Evolutionary conservation across 768 basidiomycete species (phyloP).

Genomic region (Sarcodon aspratus): DNA sequence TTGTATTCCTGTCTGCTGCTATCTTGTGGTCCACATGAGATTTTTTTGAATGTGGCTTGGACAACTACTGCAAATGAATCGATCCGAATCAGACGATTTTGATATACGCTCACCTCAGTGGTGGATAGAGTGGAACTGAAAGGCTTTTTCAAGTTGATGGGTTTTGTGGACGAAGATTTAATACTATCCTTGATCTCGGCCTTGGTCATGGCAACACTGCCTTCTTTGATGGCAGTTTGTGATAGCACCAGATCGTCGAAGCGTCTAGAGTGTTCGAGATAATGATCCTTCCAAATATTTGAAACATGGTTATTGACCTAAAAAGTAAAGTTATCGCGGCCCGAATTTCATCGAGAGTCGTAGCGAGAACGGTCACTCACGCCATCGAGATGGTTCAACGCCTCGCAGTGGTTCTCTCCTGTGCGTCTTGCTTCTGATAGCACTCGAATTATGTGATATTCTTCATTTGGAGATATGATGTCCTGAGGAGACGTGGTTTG

Average conservation of each 20-base stretch:
- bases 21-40: background rate
- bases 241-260: slow-evolving; percentile 30
- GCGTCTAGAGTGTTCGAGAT: slow-evolving; percentile 54
- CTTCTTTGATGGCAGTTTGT: slow-evolving; percentile 3
- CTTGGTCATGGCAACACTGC: background rate
- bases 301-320: slow-evolving; percentile 37
- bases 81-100: background rate
- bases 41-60: slow-evolving; percentile 2
- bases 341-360: no score
- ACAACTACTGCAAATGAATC: background rate
- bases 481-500: no score
- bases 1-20: slow-evolving; percentile 1
- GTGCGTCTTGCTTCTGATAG: no score
- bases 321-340: background rate
- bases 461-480: no score
- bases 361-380: no score
- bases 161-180: background rate
- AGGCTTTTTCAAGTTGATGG: background rate
- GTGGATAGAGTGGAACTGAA: background rate
- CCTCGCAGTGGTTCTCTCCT: no score
- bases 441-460: no score
- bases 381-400: no score
- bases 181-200: no score
- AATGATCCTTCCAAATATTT: slow-evolving; percentile 73
- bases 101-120: no score